Evolutionary conservation across 1,139 yeast species (phyloP), one percentile per base, ranked within the genome.

Genomic region (Blastobotrys serpentis): DNA sequence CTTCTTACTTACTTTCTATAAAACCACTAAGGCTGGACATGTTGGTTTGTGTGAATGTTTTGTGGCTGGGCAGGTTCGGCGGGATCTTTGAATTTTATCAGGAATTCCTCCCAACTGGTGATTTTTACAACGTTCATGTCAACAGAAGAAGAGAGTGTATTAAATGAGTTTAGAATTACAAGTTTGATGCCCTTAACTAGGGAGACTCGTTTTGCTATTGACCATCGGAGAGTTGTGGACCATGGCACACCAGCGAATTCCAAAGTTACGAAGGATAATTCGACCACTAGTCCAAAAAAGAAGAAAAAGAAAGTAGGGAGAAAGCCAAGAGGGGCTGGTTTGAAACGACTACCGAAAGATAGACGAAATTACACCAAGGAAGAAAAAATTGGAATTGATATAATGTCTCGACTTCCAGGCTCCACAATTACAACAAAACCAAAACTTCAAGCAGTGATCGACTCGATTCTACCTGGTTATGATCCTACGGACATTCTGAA

Each of bases 1-100:
- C 16, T 3, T 30, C n/a, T 39, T 42, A 64, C 69, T 58, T 60
- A 66, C 69, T 60, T 52, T 67, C 64, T 42, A 66, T 46, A 49
- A 52, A 66, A 29, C 55, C 65, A 49, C 60, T 63, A 41, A 67
- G 57, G 25, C 60, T 60, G n/a, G 70, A 63, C 69, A 67, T 65
- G 42, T 30, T 43, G 16, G 10, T 4, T 25, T 17, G 21, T 13
- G 30, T 21, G 30, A 22, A 21, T 13, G 42, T 5, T 25, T 13
- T 25, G 33, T 14, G 42, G 19, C 30, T n/a, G 17, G 19, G 32
- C 6, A 13, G 42, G n/a, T n/a, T n/a, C n/a, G n/a, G n/a, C n/a
- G n/a, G n/a, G n/a, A n/a, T n/a, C n/a, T n/a, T n/a, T n/a, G n/a
- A n/a, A n/a, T n/a, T n/a, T n/a, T n/a, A n/a, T n/a, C n/a, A n/a